Conservation (phyloP, 306 rosid species). For the Fragaria vesca region DNA sequence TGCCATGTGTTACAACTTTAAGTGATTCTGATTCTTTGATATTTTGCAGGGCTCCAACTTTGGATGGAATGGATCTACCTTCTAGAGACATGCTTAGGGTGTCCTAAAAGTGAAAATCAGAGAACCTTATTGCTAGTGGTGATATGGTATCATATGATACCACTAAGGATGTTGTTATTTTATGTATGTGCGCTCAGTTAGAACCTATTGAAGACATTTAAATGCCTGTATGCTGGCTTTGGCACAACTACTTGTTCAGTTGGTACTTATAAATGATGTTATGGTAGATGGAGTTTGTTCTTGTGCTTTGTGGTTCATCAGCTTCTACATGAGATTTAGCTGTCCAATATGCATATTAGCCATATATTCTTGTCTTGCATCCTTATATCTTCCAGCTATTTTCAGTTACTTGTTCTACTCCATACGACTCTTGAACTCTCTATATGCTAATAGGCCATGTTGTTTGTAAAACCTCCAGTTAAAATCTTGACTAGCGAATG, state of each 20-base stretch:
- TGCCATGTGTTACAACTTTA: slow-evolving; percentile 8
- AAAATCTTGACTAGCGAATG: background rate
- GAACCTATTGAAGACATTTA: background rate
- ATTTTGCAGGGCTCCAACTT: slow-evolving; percentile 81
- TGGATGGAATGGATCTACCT: slow-evolving; percentile 92
- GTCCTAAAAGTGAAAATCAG: background rate
- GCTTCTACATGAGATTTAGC: background rate
- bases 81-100: slow-evolving; percentile 35
- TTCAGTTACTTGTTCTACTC: background rate
- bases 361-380: background rate
- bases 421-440: background rate
- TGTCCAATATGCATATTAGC: background rate
- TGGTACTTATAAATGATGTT: background rate
- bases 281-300: background rate
- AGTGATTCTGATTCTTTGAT: slow-evolving; percentile 30
- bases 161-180: background rate
- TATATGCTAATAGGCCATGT: background rate
- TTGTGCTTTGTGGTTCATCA: background rate
- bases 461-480: background rate
- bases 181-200: background rate
- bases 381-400: background rate
- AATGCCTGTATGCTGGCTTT: background rate
- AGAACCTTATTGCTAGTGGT: slow-evolving; percentile 19
- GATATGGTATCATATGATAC: slow-evolving; percentile 7
- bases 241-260: background rate